Conservation (phyloP, 2,329 filamentous ascomycete genomes). For the Samsoniella hepiali region DNA sequence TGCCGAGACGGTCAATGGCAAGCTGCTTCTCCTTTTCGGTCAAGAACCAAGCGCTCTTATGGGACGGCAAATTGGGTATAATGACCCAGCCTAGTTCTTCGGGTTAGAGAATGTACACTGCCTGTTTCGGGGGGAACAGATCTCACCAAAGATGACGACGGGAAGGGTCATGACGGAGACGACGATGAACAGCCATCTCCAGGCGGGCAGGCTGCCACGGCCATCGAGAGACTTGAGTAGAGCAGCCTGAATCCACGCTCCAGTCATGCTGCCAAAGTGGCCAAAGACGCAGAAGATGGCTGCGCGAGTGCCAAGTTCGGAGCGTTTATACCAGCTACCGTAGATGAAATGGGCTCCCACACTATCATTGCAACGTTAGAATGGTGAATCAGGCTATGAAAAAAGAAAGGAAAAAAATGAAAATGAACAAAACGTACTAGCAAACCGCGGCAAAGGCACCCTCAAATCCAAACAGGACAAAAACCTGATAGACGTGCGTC, state of each 20-base stretch:
- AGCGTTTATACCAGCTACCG: constrained; percentile 42
- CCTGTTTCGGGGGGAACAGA: background rate
- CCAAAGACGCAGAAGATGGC: constrained; percentile 42
- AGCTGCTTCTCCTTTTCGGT: constrained; percentile 34
- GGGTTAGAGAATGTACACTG: background rate
- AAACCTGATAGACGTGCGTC: constrained; percentile 41
- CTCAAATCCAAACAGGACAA: constrained; percentile 42
- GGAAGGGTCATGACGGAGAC: constrained; percentile 41
- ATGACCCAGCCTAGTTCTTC: constrained; percentile 37
- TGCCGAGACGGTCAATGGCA: constrained; percentile 36
- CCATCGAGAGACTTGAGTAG: constrained; percentile 36
- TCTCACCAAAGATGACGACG: constrained; percentile 37
- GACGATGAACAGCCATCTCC: constrained; percentile 43
- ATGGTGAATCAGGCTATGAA: background rate
- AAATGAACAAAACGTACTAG: too few relatives aligned
- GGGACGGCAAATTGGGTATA: constrained; percentile 41
- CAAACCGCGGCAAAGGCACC: constrained; percentile 42
- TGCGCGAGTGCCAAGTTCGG: constrained; percentile 40
- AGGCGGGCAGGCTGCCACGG: constrained; percentile 34
- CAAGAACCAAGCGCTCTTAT: constrained; percentile 40
- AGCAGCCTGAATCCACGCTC: constrained; percentile 44
- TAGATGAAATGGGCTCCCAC: constrained; percentile 44
- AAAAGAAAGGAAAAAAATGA: too few relatives aligned
- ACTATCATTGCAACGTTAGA: constrained; percentile 21
- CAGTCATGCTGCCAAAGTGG: constrained; percentile 42